Base-by-base conservation (phyloP, 257 asterid species). In the Capsicum chinense region DNA sequence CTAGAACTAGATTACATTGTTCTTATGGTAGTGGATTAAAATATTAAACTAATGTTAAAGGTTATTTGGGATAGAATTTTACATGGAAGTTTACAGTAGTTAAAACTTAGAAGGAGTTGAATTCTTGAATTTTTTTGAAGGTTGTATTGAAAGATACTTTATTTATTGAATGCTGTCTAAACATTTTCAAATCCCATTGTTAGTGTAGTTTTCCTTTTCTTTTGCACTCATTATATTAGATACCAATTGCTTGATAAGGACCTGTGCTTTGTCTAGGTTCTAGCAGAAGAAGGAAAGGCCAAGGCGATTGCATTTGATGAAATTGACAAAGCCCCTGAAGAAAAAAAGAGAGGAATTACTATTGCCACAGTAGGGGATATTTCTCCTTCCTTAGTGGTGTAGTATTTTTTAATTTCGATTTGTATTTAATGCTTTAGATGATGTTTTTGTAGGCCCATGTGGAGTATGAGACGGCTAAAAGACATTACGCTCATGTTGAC, bases 241-340 rank as follows among this genome's bases (percentile, higher is more conserved):
- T 26, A 26, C 81, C 48, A 26, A 76, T 14, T 76, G 62, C 19
- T 16, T 76, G 81, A 76, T 26, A 0, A 76, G 48, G 9, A 21
- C 48, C 4, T 66, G 26, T 83, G 62, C 74, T n/a, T 50, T 88
- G 60, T 71, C 56, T 67, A 95, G 99, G 98, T 95, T 74, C 91
- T 96, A 78, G 85, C 99, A 1, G 99, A 94, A 87, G 97, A 88
- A 80, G 99, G 99, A 80, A 92, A 92, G 80, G 99, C 99, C 44
- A 94, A 96, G 56, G 98, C 97, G 47, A 64, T 94, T 87, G 97
- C 98, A 9, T 96, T 96, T 83, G 98, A 96, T 92, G 98, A 95
- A 88, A 96, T 94, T 57, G 99, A 96, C 86, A 94, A 96, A 87
- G 99, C 99, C 78, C 99, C 99, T 26, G 99, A 96, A 86, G 99